Percentiles rank a stretch among this genome's conserved stretches.
Conservation (phyloP, 768 basidiomycete genomes). For the Podaxis rugospora region DNA sequence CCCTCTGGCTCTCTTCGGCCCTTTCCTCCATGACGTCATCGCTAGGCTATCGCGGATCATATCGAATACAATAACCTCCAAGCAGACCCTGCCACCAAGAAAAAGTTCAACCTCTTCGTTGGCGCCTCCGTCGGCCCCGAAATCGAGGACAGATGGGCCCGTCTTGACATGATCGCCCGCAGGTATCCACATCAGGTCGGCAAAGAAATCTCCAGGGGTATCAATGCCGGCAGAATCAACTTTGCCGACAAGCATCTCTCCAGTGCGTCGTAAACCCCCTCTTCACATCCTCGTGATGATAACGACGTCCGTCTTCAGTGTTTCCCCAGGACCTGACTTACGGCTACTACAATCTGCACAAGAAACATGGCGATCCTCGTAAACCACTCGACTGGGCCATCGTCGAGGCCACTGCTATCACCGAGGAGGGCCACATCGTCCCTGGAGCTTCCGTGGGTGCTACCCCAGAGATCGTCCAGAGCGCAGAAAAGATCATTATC, state of each 20-base stretch:
- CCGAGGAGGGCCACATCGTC: slow-evolving; percentile 42
- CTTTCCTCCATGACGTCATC: neutral
- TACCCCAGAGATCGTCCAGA: slow-evolving; percentile 43
- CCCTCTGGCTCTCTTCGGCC: neutral
- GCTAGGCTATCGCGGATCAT: slow-evolving; percentile 42
- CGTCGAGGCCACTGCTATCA: slow-evolving; percentile 45
- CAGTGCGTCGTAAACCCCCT: slow-evolving; percentile 23
- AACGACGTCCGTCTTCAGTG: slow-evolving; percentile 23
- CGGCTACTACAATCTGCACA: slow-evolving; percentile 40
- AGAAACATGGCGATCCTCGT: slow-evolving; percentile 38
- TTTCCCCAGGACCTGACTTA: slow-evolving; percentile 47
- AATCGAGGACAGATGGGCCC: slow-evolving; percentile 45
- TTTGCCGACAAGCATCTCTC: slow-evolving; percentile 47
- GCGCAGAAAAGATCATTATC: slow-evolving; percentile 45
- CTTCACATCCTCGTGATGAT: neutral
- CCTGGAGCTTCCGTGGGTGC: slow-evolving; percentile 46
- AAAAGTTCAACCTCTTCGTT: slow-evolving; percentile 44
- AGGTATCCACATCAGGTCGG: slow-evolving; percentile 49
- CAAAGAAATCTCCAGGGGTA: slow-evolving; percentile 43
- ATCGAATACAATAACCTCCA: slow-evolving; percentile 40
- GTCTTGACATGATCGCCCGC: slow-evolving; percentile 41
- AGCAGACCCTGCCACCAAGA: slow-evolving; percentile 36
- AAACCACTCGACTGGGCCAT: slow-evolving; percentile 47
- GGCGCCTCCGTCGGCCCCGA: slow-evolving; percentile 45
- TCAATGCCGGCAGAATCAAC: slow-evolving; percentile 42